Conservation (phyloP, 2,329 filamentous ascomycete species). For the Sporothrix brasiliensis region DNA sequence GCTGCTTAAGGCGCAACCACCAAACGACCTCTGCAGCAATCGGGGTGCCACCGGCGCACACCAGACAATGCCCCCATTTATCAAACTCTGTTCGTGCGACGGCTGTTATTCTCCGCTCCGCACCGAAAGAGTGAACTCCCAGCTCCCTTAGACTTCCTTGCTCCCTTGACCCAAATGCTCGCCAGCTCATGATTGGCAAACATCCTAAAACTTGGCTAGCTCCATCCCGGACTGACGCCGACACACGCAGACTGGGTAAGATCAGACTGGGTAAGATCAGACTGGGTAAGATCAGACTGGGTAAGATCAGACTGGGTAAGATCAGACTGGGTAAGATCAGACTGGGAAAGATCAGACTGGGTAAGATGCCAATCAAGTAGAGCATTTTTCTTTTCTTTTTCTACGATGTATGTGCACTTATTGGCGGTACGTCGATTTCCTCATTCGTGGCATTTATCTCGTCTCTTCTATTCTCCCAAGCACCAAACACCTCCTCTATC, state of each 20-base stretch:
- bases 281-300: not conserved
- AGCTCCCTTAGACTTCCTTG: not conserved
- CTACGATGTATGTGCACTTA: not conserved
- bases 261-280: too few relatives aligned
- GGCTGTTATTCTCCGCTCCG: constrained; percentile 12
- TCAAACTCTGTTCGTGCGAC: not conserved
- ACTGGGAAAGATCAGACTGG: not conserved
- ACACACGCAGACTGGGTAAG: too few relatives aligned
- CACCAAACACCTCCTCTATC: not conserved
- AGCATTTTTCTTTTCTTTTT: constrained; percentile 2
- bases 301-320: too few relatives aligned
- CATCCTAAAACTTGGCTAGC: not conserved
- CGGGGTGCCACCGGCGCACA: not conserved
- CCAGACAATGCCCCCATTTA: not conserved
- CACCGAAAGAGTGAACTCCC: not conserved
- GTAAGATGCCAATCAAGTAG: too few relatives aligned
- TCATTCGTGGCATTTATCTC: constrained; percentile 8
- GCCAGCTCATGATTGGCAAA: not conserved
- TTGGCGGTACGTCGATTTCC: not conserved
- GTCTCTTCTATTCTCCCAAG: not conserved
- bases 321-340: too few relatives aligned
- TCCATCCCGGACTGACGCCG: too few relatives aligned
- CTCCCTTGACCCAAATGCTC: not conserved
- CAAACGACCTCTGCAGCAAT: not conserved
- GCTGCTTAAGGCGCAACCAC: not conserved